Evolutionary conservation across 768 basidiomycete species (phyloP), one percentile per base, ranked within the genome.

Genomic region (Lactifluus echinatus): DNA sequence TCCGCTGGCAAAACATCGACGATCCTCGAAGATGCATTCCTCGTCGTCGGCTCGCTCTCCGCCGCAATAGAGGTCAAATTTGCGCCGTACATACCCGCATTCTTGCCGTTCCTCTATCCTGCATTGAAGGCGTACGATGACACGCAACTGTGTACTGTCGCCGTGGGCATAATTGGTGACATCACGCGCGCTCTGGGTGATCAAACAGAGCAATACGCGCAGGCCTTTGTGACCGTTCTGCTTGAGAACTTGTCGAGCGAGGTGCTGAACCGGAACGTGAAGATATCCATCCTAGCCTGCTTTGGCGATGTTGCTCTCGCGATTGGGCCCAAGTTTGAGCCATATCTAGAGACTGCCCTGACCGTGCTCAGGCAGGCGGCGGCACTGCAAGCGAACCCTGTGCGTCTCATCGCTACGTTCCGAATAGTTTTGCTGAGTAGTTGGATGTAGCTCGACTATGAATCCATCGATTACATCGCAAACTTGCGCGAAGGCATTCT

Each of bases 291-390:
- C 66, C 72, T 98, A 58, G 85, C 89, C 12, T 93, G 91, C 72
- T 97, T 99, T 66, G 96, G 95, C 21, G 96, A 99, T 67, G 87
- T 99, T 63, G 95, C 94, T 8, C 77, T 98, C 10, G 93, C 96
- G 0, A 86, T 97, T 60, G 91, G 91, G 2, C 75, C 82, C 12
- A 74, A 76, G 7, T 99, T 97, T 70, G 87, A 88, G 65, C 93
- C 92, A 0, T 99, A 88, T 70, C 75, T 96, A 48, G 83, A 85
- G 56, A 90, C 90, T 5, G 90, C 93, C 8, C 93, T 96, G 89
- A 80, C 74, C 19, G 93, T 99, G 24, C 75, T 99, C 49, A 78
- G 82, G 62, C 94, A 98, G 73, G 96, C 96, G 2, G 93, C 93
- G 12, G 76, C 82, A 37, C 80, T 97, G 58, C 82, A 88, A 63